These are phyloP conservation scores for Bremia lactucae DNA, from an alignment of 352 stramenopile genomes.

Conservation along the genomic window DNA sequence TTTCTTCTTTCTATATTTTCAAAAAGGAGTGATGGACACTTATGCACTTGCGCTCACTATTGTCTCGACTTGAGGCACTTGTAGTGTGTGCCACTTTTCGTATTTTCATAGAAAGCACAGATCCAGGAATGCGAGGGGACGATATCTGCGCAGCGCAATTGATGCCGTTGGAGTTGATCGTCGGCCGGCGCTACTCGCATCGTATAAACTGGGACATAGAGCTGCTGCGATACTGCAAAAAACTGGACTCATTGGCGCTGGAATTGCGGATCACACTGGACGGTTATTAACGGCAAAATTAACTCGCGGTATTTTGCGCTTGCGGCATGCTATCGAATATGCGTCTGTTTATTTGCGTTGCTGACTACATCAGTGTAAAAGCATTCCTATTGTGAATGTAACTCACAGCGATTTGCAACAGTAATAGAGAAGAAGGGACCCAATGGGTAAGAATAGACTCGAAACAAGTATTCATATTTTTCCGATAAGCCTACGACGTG, in stretches of 20 bases:
- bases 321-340: too few relatives aligned
- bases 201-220: conserved; percentile 7
- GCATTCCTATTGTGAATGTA: too few relatives aligned
- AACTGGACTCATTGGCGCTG: conserved; percentile 16
- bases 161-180: conserved; percentile 5
- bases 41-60: conserved; percentile 12
- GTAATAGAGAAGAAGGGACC: too few relatives aligned
- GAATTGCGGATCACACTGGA: too few relatives aligned
- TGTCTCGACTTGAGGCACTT: conserved; percentile 18
- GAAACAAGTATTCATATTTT: too few relatives aligned
- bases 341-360: too few relatives aligned
- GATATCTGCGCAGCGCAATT: conserved; percentile 4
- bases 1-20: conserved; percentile 21
- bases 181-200: not conserved
- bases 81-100: not conserved
- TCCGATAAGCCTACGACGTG: too few relatives aligned
- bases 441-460: too few relatives aligned
- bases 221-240: conserved; percentile 10
- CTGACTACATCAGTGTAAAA: too few relatives aligned
- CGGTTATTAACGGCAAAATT: too few relatives aligned
- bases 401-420: too few relatives aligned
- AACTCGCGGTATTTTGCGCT: too few relatives aligned
- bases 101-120: not conserved
- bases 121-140: conserved; percentile 2
- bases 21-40: conserved; percentile 10